phyloP scores from a whole-genome alignment of 768 basidiomycete species.

The Phaeolepiota aurea region DNA sequence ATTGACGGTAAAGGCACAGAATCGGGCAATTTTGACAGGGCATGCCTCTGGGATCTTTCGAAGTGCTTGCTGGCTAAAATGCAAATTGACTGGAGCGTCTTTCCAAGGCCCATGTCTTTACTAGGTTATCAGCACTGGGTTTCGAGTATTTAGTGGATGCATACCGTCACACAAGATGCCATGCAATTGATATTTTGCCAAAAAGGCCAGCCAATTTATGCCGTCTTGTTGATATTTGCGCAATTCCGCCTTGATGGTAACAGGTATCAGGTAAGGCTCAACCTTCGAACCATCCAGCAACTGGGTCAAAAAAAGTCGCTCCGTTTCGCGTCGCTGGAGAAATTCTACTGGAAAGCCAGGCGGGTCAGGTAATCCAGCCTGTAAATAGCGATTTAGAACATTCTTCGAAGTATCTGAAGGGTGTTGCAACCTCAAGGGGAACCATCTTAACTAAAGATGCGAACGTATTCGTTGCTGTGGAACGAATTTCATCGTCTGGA shows the following conservation, averaged over 20 bases:
- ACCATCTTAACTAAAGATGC: constrained; percentile 98
- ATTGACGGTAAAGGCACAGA: constrained; percentile 85
- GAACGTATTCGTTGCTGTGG: constrained; percentile 95
- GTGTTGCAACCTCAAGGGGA: constrained; percentile 92
- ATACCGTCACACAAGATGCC: constrained; percentile 96
- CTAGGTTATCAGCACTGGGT: background rate
- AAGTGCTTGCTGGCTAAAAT: constrained; percentile 91
- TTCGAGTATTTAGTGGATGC: constrained; percentile 9
- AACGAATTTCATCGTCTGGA: constrained; percentile 80
- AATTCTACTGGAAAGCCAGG: constrained; percentile 86
- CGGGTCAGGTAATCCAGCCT: constrained; percentile 97
- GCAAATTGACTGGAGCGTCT: constrained; percentile 96
- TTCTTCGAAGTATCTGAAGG: too few relatives aligned
- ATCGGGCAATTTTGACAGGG: constrained; percentile 62
- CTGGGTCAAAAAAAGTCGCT: constrained; percentile 88
- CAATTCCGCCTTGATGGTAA: constrained; percentile 85
- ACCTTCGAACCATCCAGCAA: constrained; percentile 94
- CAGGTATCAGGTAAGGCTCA: constrained; percentile 80
- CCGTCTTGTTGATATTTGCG: constrained; percentile 98
- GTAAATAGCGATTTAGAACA: constrained; percentile 1
- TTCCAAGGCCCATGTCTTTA: constrained; percentile 97
- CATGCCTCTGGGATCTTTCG: constrained; percentile 68
- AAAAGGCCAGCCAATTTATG: constrained; percentile 97
- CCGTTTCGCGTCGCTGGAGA: constrained; percentile 74
- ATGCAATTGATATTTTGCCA: constrained; percentile 95